Evolutionary conservation across 306 rosid species (phyloP), one percentile per base, ranked within the genome.

Genomic region (Crotalaria pallida): DNA sequence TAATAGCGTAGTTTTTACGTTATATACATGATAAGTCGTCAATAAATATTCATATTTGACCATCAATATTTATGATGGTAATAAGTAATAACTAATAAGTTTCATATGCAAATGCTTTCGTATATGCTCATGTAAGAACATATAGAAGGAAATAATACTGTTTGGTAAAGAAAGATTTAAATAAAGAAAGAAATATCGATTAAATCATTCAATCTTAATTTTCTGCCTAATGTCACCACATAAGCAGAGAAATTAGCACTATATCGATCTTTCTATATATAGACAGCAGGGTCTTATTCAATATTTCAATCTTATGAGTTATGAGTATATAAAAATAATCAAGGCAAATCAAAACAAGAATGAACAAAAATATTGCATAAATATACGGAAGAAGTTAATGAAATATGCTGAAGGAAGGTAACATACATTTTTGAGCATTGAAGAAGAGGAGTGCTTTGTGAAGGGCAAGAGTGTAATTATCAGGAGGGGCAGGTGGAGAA

Each of bases 351-450:
- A 2, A 67, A 31, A 16, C 29, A 5, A 49, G 0, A 34, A n/a
- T 26, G 2, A 36, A 62, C 19, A 62, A 15, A 13, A 64, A 68
- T 21, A 10, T 27, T 9, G 13, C 49, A n/a, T 41, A 10, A 1
- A 12, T 10, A 0, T 7, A 3, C 10, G 24, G 0, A 16, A 33
- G 1, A 38, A 6, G 10, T 34, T 18, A 31, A 31, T 31, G 36
- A 16, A 10, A 26, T 3, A 23, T 43, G 29, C 11, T 44, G 27
- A 27, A 2, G 12, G 0, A 19, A 6, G 0, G 22, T 36, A 45
- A 33, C 87, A 48, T 77, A 88, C 88, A 88, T 82, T 85, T 88
- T 55, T 88, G 90, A 36, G 90, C 87, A 38, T 85, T 79, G 83
- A 85, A 88, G 84, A 88, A 88, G 53, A 81, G 80, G 1, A 88